Evolutionary conservation across 805 yeast species (phyloP).

Genomic region (Cyberlindnera subsufficiens): DNA sequence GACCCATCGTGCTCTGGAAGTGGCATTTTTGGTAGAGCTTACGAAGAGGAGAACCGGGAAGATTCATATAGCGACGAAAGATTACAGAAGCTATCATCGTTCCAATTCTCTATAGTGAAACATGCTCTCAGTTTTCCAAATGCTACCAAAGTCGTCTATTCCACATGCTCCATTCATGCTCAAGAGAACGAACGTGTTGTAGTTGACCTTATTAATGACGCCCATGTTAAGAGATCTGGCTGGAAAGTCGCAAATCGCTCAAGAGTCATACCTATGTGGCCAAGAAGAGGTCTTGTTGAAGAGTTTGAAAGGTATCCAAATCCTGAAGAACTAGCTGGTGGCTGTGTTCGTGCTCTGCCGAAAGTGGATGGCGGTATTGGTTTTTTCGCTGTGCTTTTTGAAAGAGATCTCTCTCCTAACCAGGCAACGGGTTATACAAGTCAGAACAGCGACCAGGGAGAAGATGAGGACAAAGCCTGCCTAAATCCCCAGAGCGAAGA

Average conservation of each 20-base stretch:
- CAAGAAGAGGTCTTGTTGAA: slow-evolving; percentile 69
- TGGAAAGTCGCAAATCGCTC: slow-evolving; percentile 62
- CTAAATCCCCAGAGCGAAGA: background rate
- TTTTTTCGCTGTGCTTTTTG: slow-evolving; percentile 91
- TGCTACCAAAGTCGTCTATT: slow-evolving; percentile 77
- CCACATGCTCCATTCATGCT: slow-evolving; percentile 93
- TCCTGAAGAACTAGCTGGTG: slow-evolving; percentile 62
- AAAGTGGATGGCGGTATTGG: slow-evolving; percentile 98
- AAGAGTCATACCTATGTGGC: slow-evolving; percentile 80
- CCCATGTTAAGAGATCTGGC: slow-evolving; percentile 55
- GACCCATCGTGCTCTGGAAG: slow-evolving; percentile 99
- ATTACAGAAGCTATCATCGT: slow-evolving; percentile 68
- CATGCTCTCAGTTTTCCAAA: slow-evolving; percentile 83
- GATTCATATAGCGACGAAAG: slow-evolving; percentile 40
- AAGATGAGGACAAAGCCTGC: background rate
- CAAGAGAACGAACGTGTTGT: slow-evolving; percentile 95
- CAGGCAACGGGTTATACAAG: background rate
- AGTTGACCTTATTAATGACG: slow-evolving; percentile 63
- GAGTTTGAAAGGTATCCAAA: slow-evolving; percentile 52
- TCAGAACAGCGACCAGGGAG: background rate
- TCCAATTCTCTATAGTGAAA: slow-evolving; percentile 81
- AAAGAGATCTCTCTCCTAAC: slow-evolving; percentile 30
- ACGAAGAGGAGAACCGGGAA: slow-evolving; percentile 43
- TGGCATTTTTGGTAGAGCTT: slow-evolving; percentile 78
- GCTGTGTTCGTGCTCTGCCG: slow-evolving; percentile 82